phyloP scores from a whole-genome alignment of 2,329 filamentous ascomycete species.

The Aspergillus proliferans region DNA sequence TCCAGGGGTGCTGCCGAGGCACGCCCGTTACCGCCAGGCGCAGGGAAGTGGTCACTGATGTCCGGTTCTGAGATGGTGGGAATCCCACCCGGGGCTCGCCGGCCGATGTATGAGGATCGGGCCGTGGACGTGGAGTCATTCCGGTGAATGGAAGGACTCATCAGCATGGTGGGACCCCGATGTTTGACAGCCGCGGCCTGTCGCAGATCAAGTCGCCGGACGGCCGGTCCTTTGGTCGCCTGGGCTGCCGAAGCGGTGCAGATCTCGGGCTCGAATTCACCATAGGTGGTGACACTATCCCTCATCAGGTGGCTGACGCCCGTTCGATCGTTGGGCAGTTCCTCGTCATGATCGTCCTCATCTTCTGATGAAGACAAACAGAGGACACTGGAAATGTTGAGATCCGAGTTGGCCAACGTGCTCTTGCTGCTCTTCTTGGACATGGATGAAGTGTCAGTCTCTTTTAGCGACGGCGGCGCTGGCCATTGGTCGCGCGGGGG shows the following conservation, averaged over 20 bases:
- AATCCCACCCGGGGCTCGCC: slow-evolving; percentile 22
- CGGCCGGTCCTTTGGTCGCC: slow-evolving; percentile 21
- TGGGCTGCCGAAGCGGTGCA: slow-evolving; percentile 36
- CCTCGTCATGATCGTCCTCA: slow-evolving; percentile 32
- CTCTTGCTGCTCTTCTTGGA: slow-evolving; percentile 35
- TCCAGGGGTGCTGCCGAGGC: slow-evolving; percentile 13
- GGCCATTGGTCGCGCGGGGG: slow-evolving; percentile 15
- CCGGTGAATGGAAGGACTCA: slow-evolving; percentile 12
- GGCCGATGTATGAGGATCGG: slow-evolving; percentile 19
- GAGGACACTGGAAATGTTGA: slow-evolving; percentile 42
- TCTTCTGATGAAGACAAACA: slow-evolving; percentile 47
- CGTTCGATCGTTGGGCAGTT: slow-evolving; percentile 10
- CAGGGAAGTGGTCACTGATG: slow-evolving; percentile 18
- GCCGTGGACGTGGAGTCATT: slow-evolving; percentile 20
- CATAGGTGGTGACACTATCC: slow-evolving; percentile 36
- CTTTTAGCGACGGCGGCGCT: slow-evolving; percentile 9
- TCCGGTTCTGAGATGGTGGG: slow-evolving; percentile 31
- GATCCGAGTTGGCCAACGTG: slow-evolving; percentile 33
- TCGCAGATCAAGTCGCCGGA: slow-evolving; percentile 21
- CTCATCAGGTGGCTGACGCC: slow-evolving; percentile 17
- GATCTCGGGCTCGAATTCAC: slow-evolving; percentile 38
- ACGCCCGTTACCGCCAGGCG: slow-evolving; percentile 10
- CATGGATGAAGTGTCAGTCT: slow-evolving; percentile 15
- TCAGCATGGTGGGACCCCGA: slow-evolving; percentile 11
- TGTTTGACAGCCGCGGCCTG: background rate